These are phyloP conservation scores for Psilocybe azurescens DNA, from an alignment of 768 basidiomycete species.

Conservation along the genomic window DNA sequence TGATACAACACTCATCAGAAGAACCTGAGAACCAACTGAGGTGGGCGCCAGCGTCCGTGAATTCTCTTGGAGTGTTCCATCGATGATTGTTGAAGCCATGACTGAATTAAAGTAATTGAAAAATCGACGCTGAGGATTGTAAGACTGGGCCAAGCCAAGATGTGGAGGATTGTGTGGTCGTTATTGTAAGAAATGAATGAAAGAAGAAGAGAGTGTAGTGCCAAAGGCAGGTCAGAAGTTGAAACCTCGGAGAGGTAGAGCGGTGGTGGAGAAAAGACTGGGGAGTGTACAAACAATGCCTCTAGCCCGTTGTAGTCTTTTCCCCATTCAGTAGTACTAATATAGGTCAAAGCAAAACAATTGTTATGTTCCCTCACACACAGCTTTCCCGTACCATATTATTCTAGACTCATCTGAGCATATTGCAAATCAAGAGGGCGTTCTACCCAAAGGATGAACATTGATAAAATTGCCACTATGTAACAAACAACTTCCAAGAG, in stretches of 20 bases:
- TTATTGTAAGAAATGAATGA: conserved; percentile 5
- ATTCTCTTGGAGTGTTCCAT: conserved; percentile 41
- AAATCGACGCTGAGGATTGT: background rate
- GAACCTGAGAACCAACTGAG: conserved; percentile 80
- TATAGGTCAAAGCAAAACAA: conserved; percentile 12
- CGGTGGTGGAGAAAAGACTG: conserved; percentile 14
- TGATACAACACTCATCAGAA: conserved; percentile 73
- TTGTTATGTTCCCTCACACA: conserved; percentile 12
- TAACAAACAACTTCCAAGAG: too few species aligned
- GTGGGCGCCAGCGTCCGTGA: conserved; percentile 77
- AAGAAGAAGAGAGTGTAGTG: conserved; percentile 19
- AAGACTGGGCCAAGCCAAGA: conserved; percentile 1
- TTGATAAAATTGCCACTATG: background rate
- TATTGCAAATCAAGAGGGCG: background rate
- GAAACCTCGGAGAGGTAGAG: conserved; percentile 5
- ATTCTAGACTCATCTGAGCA: background rate
- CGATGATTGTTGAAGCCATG: conserved; percentile 31
- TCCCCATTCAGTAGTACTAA: conserved; percentile 3
- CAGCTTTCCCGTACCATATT: background rate
- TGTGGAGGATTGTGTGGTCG: conserved; percentile 12
- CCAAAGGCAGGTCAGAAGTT: background rate
- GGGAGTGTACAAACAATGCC: conserved; percentile 8
- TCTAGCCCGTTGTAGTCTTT: conserved; percentile 1
- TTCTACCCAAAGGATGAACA: background rate
- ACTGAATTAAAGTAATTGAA: conserved; percentile 2